Conservation (phyloP, 192 early-diverging fungal species). For the Linnemannia elongata region DNA sequence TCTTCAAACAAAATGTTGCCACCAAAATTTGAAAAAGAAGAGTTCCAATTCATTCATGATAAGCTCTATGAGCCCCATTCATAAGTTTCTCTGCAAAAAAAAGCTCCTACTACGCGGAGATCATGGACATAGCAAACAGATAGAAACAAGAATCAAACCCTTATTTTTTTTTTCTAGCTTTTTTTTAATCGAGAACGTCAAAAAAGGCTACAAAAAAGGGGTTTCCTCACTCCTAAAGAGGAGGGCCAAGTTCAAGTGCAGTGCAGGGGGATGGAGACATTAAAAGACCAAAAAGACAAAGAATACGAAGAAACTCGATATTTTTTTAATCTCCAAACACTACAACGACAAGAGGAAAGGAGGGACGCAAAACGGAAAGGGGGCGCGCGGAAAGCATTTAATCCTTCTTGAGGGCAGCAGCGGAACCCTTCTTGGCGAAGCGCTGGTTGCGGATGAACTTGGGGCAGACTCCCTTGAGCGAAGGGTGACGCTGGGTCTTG, state of each 20-base stretch:
- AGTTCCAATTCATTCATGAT: too few relatives aligned
- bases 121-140: too few relatives aligned
- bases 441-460: conserved; percentile 99
- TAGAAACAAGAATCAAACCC: neutral
- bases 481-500: conserved; percentile 87
- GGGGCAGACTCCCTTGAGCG: conserved; percentile 92
- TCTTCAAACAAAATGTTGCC: neutral
- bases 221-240: neutral
- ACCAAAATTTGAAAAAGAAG: too few relatives aligned
- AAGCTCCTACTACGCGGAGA: too few relatives aligned
- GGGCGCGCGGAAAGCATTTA: conserved; percentile 11
- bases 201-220: neutral
- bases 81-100: too few relatives aligned
- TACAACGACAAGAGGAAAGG: conserved; percentile 12
- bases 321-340: conserved; percentile 17
- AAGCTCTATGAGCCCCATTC: too few relatives aligned
- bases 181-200: neutral
- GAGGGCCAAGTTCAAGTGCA: conserved; percentile 6
- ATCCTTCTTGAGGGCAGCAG: conserved; percentile 66
- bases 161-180: neutral
- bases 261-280: neutral
- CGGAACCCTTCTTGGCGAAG: conserved; percentile 87
- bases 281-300: neutral
- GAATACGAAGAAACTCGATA: conserved; percentile 19
- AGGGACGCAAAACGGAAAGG: neutral